Percentiles rank a stretch among this genome's conserved stretches.
These are phyloP conservation scores for Polyporus tsugae DNA, from an alignment of 1,284 basidiomycete species.

Conservation along the genomic window DNA sequence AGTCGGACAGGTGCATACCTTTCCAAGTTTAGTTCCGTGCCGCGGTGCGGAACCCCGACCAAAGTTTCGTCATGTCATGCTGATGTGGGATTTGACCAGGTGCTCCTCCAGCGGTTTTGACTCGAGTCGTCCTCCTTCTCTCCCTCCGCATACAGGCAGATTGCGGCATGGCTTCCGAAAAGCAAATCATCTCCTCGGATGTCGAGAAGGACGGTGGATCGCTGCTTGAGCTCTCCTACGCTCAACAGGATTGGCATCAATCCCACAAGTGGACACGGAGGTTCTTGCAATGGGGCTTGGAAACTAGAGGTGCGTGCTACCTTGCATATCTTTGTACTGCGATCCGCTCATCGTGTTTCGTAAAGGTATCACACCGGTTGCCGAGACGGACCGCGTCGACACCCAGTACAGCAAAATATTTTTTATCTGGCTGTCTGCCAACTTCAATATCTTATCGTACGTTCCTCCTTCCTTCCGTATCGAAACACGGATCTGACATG, in stretches of 20 bases:
- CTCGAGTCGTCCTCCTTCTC: neutral
- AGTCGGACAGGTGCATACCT: neutral
- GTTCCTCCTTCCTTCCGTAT: slow-evolving; percentile 34
- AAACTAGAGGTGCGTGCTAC: slow-evolving; percentile 37
- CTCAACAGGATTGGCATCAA: slow-evolving; percentile 31
- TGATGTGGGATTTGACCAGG: neutral
- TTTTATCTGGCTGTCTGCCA: slow-evolving; percentile 79
- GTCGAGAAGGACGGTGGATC: slow-evolving; percentile 32
- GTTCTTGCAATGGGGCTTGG: slow-evolving; percentile 37
- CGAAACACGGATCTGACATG: neutral
- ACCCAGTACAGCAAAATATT: slow-evolving; percentile 76
- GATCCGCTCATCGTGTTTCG: neutral
- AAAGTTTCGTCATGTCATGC: neutral
- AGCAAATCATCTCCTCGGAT: slow-evolving; percentile 9
- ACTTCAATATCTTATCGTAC: slow-evolving; percentile 79
- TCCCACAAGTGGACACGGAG: slow-evolving; percentile 35
- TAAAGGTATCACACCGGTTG: slow-evolving; percentile 61
- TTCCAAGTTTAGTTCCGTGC: neutral
- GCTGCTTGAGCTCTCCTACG: slow-evolving; percentile 21
- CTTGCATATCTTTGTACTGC: too few relatives aligned
- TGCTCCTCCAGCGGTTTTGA: neutral
- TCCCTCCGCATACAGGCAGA: too few relatives aligned
- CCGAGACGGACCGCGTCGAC: slow-evolving; percentile 60
- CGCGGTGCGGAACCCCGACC: neutral
- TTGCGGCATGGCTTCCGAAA: neutral